Base-by-base conservation (phyloP, 176 grass and related monocot genomes). In the Juncus inflexus region DNA sequence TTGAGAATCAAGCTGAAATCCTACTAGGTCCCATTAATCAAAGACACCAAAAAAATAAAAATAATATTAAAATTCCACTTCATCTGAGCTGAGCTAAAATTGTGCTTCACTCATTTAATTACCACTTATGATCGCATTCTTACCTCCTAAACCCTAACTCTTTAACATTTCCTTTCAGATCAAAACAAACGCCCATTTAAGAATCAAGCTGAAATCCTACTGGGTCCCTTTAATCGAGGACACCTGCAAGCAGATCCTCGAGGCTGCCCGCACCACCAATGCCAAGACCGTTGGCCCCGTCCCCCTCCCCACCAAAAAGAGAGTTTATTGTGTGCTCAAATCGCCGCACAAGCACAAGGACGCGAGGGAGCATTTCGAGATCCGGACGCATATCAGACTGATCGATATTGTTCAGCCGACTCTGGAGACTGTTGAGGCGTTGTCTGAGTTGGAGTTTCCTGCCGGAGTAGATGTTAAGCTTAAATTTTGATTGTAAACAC, bases 311-410 rank as follows among this genome's bases (percentile, higher is more conserved):
- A 92, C 89, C 55, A 99, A 99, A 67, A 62, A 58, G 69, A 80
- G 83, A 74, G 0, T 99, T 52, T 99, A 90, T 35, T 99, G 95
- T 99, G 95, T 99, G 59, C 88, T 99, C 15, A 84, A 89, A 28
- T 99, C 95, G 9, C 95, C 95, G 37, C 89, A 92, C 4, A 90
- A 92, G 53, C 88, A 99, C 73, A 99, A 99, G 74, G 95, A 99
- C 51, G 82, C 95, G n/a, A 77, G 95, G 42, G 90, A 92, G 54
- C 95, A 99, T 47, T 99, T 99, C 0, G 95, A 99, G 85, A 99
- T 99, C 69, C 75, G 95, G 37, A 99, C 95, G 0, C 95, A 90
- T 56, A 85, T 86, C 50, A 78, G 95, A 52, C n/a, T 99, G 43
- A 92, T 99, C 35, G 95, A 99, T 63, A 94, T 99, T 69, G 79